Base-by-base conservation (phyloP, 805 yeast genomes). In the Teunomyces cretensis region DNA sequence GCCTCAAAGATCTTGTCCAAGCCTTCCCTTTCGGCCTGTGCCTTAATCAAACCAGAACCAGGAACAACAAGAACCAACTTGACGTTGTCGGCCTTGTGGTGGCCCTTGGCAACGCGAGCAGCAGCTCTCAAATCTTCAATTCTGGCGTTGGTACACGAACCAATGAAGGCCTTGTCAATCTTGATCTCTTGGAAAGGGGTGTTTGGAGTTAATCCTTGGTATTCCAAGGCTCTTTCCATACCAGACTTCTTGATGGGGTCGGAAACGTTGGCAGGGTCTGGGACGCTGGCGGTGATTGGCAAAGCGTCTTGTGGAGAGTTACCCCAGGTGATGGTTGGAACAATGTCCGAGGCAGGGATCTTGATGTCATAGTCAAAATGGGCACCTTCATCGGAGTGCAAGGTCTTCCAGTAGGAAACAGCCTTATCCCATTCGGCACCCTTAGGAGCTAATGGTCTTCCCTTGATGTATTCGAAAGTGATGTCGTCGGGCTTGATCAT, bases 271-370 rank as follows among this genome's bases (percentile, higher is more conserved):
- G 82, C 64, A 50, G 99, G 99, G 64, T 94, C 95, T 42, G 99
- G 99, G 38, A 90, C 96, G 14, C 70, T 60, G 30, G 88, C 96
- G 12, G 95, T 85, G 58, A 94, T 91, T 49, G 99, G 97, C 52
- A 94, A 75, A 39, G 98, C 98, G 64, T 94, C 99, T 72, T 94
- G 98, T 27, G 99, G 99, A 58, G 98, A 92, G 56, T 94, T 94
- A 75, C 99, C 99, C 99, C 99, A 94, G 19, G 99, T 94, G 50
- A 94, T 89, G 17, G 99, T 94, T 55, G 99, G 99, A 42, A 87
- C 81, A 49, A 94, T 84, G 58, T 92, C 98, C 19, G 76, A 70
- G 43, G 95, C 96, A 53, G 84, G 75, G 64, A 94, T 87, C 37
- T 75, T 72, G 56, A 94, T 84, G 56, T 88, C 96, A 55, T 79